Conservation (phyloP, 192 early-diverging fungal species). For the Kappamyces sp. region DNA sequence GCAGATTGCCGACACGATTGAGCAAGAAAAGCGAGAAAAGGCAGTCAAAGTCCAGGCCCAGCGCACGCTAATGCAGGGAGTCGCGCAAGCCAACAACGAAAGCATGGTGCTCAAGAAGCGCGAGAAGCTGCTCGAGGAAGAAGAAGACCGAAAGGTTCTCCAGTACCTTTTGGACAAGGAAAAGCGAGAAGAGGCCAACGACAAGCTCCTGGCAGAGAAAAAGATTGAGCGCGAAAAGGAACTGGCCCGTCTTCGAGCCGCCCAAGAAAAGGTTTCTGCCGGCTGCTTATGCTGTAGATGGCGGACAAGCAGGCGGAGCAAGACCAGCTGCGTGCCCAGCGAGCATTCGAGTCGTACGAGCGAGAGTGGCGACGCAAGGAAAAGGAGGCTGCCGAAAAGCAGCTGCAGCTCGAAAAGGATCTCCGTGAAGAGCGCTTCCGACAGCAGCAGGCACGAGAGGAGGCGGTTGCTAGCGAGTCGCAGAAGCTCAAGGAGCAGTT, state of each 20-base stretch:
- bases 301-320: slow-evolving; percentile 55
- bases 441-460: slow-evolving; percentile 48
- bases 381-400: slow-evolving; percentile 41
- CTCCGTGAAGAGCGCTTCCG: slow-evolving; percentile 35
- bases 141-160: slow-evolving; percentile 50
- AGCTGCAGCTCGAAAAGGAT: slow-evolving; percentile 28
- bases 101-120: slow-evolving; percentile 34
- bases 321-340: slow-evolving; percentile 46
- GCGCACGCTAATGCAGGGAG: slow-evolving; percentile 39
- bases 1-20: slow-evolving; percentile 36
- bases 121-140: slow-evolving; percentile 42
- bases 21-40: slow-evolving; percentile 45
- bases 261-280: slow-evolving; percentile 41
- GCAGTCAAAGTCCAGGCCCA: slow-evolving; percentile 35
- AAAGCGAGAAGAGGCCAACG: slow-evolving; percentile 49
- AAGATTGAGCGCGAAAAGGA: slow-evolving; percentile 53
- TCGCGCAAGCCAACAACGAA: slow-evolving; percentile 48
- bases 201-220: slow-evolving; percentile 31
- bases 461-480: slow-evolving; percentile 53
- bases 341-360: slow-evolving; percentile 54
- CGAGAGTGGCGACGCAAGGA: slow-evolving; percentile 52
- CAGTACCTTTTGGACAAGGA: slow-evolving; percentile 56
- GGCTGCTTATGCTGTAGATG: slow-evolving; percentile 26
- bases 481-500: slow-evolving; percentile 51
- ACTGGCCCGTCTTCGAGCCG: slow-evolving; percentile 43